A percentile compares a stretch with the other conserved stretches of the same genome.
phyloP scores from a whole-genome alignment of 148 eudicot genomes.

The Chenopodium formosanum region DNA sequence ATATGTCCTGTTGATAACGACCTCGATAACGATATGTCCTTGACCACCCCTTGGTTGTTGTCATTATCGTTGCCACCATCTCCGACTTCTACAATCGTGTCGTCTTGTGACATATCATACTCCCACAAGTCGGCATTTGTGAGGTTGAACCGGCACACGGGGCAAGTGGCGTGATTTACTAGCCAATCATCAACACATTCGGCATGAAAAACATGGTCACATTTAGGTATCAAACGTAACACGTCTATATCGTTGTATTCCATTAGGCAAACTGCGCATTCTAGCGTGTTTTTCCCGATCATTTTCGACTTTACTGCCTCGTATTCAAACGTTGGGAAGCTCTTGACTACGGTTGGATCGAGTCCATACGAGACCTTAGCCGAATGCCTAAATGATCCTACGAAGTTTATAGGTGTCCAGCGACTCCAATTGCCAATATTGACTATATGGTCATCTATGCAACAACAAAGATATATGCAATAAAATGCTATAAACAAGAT shows the following conservation, averaged over 20 bases:
- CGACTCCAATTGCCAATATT: too few relatives aligned
- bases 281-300: constrained; percentile 43
- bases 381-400: constrained; percentile 30
- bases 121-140: background rate
- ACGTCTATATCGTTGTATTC: constrained; percentile 50
- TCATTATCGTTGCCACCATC: background rate
- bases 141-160: constrained; percentile 25
- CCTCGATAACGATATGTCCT: background rate
- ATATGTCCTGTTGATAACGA: background rate
- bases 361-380: constrained; percentile 32
- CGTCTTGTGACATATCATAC: too few relatives aligned
- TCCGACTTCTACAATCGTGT: too few relatives aligned
- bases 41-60: background rate
- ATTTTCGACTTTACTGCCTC: constrained; percentile 34
- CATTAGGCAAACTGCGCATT: constrained; percentile 54
- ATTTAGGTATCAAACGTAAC: constrained; percentile 44
- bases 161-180: constrained; percentile 40
- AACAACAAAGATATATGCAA: too few relatives aligned
- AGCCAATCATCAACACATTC: constrained; percentile 55
- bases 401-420: background rate
- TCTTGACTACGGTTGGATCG: constrained; percentile 29
- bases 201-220: constrained; percentile 54
- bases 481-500: too few relatives aligned
- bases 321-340: constrained; percentile 43
- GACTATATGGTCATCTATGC: too few relatives aligned